Percentiles rank a stretch among this genome's conserved stretches.
These are phyloP conservation scores for Pelargonium myrrhifolium DNA, from an alignment of 441 rosid species.

Conservation along the genomic window DNA sequence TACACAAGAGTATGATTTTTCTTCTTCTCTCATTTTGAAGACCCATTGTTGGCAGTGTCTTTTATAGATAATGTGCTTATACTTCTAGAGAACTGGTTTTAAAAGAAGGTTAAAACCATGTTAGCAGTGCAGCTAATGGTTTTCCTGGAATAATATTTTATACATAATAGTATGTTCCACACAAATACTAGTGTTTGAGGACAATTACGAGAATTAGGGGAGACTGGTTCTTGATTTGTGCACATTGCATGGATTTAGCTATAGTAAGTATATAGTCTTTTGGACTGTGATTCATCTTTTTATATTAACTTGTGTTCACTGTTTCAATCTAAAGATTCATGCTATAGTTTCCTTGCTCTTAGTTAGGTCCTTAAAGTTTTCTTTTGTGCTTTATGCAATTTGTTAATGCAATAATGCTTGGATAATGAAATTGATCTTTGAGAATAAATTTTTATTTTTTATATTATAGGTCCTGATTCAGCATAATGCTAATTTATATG, in stretches of 20 bases:
- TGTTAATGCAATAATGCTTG: slow-evolving; percentile 10
- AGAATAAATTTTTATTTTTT: not conserved
- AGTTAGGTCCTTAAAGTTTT: slow-evolving; percentile 8
- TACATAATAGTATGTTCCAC: not conserved
- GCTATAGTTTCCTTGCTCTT: not conserved
- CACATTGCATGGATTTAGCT: not conserved
- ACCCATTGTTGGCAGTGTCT: not conserved
- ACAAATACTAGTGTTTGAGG: not conserved
- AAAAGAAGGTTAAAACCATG: not conserved
- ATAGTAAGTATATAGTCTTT: not conserved
- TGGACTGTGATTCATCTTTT: not conserved
- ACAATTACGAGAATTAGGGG: not conserved
- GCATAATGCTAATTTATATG: slow-evolving; percentile 86
- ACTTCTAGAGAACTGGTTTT: slow-evolving; percentile 1
- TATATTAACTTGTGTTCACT: not conserved
- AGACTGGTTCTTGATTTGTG: not conserved
- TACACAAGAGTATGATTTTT: slow-evolving; percentile 65
- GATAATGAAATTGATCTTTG: slow-evolving; percentile 5
- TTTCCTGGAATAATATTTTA: too few species aligned
- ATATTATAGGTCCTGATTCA: slow-evolving; percentile 73
- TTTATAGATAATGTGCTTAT: slow-evolving; percentile 11
- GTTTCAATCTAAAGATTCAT: not conserved
- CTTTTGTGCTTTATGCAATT: not conserved
- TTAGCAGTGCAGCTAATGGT: not conserved
- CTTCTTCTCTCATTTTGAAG: slow-evolving; percentile 16